phyloP scores from a whole-genome alignment of 371 early-diverging fungal genomes.

The Rhizopus stolonifer region DNA sequence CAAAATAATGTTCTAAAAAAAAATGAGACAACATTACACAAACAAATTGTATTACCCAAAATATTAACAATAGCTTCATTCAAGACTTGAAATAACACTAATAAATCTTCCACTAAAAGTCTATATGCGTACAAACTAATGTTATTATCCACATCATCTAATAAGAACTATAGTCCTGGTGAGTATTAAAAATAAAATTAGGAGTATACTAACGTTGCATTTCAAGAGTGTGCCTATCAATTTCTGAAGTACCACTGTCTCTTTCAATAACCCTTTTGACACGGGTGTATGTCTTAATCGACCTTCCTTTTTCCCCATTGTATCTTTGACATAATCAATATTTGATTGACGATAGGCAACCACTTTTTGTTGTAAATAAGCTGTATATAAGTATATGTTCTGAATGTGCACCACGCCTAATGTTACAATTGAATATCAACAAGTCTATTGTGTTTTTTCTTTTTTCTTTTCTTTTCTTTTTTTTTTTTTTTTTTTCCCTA shows the following conservation, averaged over 20 bases:
- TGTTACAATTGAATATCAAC: not conserved
- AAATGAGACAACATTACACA: not conserved
- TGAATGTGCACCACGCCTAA: constrained; percentile 58
- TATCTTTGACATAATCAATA: constrained; percentile 66
- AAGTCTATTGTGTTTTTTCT: no score
- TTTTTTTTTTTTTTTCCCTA: constrained; percentile 27
- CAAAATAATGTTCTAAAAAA: constrained; percentile 75
- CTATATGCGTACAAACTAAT: constrained; percentile 85
- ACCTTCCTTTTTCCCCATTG: constrained; percentile 40
- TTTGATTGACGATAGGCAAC: constrained; percentile 71
- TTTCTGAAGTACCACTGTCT: constrained; percentile 76
- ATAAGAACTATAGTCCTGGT: constrained; percentile 30
- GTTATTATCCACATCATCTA: constrained; percentile 84
- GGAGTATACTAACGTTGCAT: constrained; percentile 62
- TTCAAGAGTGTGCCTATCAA: constrained; percentile 79
- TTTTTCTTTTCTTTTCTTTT: no score
- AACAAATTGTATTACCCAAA: constrained; percentile 53
- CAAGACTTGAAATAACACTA: constrained; percentile 82
- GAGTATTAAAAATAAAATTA: not conserved
- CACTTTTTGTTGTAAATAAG: constrained; percentile 83
- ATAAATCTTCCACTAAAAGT: constrained; percentile 81
- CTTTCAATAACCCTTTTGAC: constrained; percentile 70
- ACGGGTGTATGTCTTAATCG: constrained; percentile 60
- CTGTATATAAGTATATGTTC: constrained; percentile 80
- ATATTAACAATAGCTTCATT: constrained; percentile 93